Percentiles rank a stretch among this genome's conserved stretches.
Evolutionary conservation across 495 filamentous ascomycete species (phyloP).

Genomic region (Aspergillus coremiiformis): DNA sequence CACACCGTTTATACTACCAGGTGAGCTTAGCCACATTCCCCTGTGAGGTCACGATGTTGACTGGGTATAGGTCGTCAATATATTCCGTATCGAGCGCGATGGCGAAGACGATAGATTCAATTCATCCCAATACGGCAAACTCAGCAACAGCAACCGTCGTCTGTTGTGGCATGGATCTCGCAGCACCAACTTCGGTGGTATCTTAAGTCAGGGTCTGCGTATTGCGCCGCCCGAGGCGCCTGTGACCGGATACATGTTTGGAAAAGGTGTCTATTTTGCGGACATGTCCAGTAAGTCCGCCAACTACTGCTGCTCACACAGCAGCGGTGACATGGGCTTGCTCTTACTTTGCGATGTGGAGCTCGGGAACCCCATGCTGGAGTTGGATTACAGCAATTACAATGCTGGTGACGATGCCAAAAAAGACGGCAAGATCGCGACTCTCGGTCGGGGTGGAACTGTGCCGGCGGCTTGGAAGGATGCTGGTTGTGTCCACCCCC

Average conservation of each 20-base stretch:
- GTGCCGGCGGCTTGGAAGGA: constrained; percentile 70
- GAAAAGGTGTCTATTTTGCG: constrained; percentile 85
- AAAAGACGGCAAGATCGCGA: constrained; percentile 52
- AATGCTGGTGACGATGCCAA: constrained; percentile 57
- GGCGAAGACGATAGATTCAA: constrained; percentile 66
- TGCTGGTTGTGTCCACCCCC: constrained; percentile 53
- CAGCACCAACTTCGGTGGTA: constrained; percentile 73
- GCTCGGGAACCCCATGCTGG: constrained; percentile 62
- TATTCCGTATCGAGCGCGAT: constrained; percentile 75
- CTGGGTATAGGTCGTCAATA: constrained; percentile 48
- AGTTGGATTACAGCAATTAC: constrained; percentile 45
- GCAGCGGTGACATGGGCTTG: constrained; percentile 51
- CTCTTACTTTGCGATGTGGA: constrained; percentile 75
- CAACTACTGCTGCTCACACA: constrained; percentile 58
- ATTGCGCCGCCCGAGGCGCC: constrained; percentile 83
- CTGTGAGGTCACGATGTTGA: constrained; percentile 4
- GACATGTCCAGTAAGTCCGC: constrained; percentile 76
- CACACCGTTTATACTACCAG: constrained; percentile 50
- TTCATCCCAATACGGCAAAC: constrained; percentile 40
- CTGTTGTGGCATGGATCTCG: constrained; percentile 80
- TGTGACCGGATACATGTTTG: constrained; percentile 72
- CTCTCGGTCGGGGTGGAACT: constrained; percentile 54
- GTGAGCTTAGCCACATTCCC: constrained; percentile 10
- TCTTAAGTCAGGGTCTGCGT: constrained; percentile 74
- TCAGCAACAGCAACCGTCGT: constrained; percentile 50